phyloP scores from a whole-genome alignment of 2,329 filamentous ascomycete genomes.

The Botrytis pseudocinerea region DNA sequence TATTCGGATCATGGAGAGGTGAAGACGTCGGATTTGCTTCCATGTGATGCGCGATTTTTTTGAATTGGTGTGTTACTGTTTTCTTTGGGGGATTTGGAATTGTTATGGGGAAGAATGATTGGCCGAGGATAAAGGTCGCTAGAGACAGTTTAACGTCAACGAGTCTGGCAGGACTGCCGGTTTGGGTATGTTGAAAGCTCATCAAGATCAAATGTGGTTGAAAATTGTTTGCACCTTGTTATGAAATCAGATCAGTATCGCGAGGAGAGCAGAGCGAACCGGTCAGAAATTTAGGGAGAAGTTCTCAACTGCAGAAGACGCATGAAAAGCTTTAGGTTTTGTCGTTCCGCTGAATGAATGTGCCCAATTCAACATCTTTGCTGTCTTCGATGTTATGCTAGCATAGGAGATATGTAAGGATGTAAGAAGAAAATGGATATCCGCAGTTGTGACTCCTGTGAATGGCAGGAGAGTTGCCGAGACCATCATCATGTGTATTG shows the following conservation, averaged over 20 bases:
- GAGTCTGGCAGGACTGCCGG: background rate
- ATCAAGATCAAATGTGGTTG: background rate
- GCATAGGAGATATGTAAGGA: background rate
- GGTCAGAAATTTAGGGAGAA: too few relatives aligned
- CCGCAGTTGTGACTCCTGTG: background rate
- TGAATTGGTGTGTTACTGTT: background rate
- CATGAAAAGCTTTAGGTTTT: too few relatives aligned
- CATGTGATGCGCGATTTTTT: background rate
- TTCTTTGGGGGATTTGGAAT: background rate
- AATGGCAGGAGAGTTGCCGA: too few relatives aligned
- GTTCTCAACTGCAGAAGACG: background rate
- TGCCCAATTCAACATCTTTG: too few relatives aligned
- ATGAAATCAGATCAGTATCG: rapidly evolving
- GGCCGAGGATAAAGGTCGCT: background rate
- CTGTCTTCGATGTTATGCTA: background rate
- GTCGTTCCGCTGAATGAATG: too few relatives aligned
- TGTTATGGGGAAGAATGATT: background rate
- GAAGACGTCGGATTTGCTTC: background rate
- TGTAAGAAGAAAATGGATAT: background rate
- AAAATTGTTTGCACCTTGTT: too few relatives aligned
- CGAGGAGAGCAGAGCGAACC: background rate
- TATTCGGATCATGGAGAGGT: background rate
- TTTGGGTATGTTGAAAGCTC: too few relatives aligned
- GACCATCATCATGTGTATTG: too few relatives aligned
- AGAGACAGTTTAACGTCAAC: background rate